Conservation (phyloP, 495 filamentous ascomycete genomes). For the Neurospora sp. region DNA sequence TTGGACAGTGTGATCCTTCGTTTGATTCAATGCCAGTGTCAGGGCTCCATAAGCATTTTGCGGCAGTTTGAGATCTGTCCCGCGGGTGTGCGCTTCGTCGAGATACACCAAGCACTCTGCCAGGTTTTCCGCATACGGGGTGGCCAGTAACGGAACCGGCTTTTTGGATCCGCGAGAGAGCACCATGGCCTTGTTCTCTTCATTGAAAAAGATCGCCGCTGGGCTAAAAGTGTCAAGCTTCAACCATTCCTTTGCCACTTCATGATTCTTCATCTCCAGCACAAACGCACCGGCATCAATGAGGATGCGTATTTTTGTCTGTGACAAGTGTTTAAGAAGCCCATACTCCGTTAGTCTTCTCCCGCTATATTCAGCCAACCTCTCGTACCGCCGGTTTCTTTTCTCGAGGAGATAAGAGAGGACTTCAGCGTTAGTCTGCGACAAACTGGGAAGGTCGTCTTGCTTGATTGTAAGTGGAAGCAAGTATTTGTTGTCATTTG, state of each 20-base stretch:
- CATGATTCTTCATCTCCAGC: conserved; percentile 32
- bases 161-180: conserved; percentile 15
- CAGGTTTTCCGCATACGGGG: conserved; percentile 33
- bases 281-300: conserved; percentile 45
- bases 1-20: conserved; percentile 42
- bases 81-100: conserved; percentile 39
- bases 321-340: conserved; percentile 21
- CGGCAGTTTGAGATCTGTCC: conserved; percentile 39
- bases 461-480: conserved; percentile 44
- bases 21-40: conserved; percentile 35
- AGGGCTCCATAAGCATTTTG: conserved; percentile 28
- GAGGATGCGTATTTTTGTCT: conserved; percentile 26
- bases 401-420: conserved; percentile 1
- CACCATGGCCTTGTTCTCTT: conserved; percentile 31
- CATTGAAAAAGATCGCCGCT: conserved; percentile 24
- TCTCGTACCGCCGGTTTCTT: background rate
- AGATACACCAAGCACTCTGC: conserved; percentile 34
- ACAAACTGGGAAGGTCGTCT: conserved; percentile 35
- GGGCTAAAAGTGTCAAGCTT: conserved; percentile 19
- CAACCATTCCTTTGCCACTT: conserved; percentile 39
- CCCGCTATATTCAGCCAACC: background rate
- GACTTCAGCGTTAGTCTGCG: conserved; percentile 45
- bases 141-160: conserved; percentile 21
- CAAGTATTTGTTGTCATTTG: conserved; percentile 40
- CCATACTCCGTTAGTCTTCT: conserved; percentile 28